These are phyloP conservation scores for Galeopsis tetrahit DNA, from an alignment of 257 asterid species.

Conservation along the genomic window DNA sequence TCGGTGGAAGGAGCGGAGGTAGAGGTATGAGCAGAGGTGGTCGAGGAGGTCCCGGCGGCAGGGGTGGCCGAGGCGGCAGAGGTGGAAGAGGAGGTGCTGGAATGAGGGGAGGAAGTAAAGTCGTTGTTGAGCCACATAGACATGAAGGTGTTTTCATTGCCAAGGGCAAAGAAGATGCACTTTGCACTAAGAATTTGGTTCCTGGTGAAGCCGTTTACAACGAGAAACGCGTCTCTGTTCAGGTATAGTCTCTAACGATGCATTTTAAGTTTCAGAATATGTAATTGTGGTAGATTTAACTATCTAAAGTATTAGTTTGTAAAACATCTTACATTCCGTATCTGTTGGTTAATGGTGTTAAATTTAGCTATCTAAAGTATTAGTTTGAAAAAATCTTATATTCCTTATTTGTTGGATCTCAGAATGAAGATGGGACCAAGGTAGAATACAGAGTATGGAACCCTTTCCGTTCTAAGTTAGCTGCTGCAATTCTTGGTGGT, in stretches of 20 bases:
- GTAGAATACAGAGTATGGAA: slow-evolving; percentile 95
- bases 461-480: slow-evolving; percentile 96
- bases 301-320: too few relatives aligned
- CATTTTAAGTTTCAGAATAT: too few relatives aligned
- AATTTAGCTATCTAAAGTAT: too few relatives aligned
- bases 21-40: slow-evolving; percentile 38
- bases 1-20: slow-evolving; percentile 54
- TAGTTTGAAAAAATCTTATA: too few relatives aligned
- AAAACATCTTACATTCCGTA: too few relatives aligned
- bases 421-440: slow-evolving; percentile 90
- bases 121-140: slow-evolving; percentile 87
- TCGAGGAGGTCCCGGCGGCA: slow-evolving; percentile 6
- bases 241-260: slow-evolving; percentile 43
- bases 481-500: slow-evolving; percentile 95
- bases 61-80: slow-evolving; percentile 38
- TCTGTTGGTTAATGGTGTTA: too few relatives aligned
- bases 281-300: too few relatives aligned
- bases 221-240: slow-evolving; percentile 85
- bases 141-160: slow-evolving; percentile 93
- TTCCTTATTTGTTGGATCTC: neutral
- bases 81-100: slow-evolving; percentile 63
- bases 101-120: slow-evolving; percentile 78
- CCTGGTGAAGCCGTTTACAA: slow-evolving; percentile 96
- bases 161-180: slow-evolving; percentile 93
- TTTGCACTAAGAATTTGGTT: slow-evolving; percentile 84